Evolutionary conservation across 441 rosid species (phyloP), one percentile per base, ranked within the genome.

Genomic region (Arabidopsis hybrid): DNA sequence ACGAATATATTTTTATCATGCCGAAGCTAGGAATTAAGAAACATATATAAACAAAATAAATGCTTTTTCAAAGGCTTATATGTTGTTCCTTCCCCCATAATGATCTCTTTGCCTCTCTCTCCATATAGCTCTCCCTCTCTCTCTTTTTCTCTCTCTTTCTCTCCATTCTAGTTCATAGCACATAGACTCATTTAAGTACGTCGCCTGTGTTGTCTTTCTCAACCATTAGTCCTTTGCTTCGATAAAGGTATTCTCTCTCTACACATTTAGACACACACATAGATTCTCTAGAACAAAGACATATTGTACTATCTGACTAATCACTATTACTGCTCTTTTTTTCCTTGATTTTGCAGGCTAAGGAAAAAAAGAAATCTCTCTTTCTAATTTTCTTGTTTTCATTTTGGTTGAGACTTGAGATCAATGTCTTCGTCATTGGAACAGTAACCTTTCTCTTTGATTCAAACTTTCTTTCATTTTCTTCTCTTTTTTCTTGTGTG

Each of bases 131-230:
- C 52, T 56, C 52, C 49, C 2, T 34, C 2, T 14, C 16, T 21
- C 42, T 49, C 26, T 21, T 21, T 21, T 46, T 72, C 62, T 71
- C 63, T 53, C 63, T 74, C 58, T 42, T 32, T 40, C 58, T 58
- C 65, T 70, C 60, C 3, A 50, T 71, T 59, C 74, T 45, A 57
- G 40, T 70, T 75, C 80, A 82, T 57, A 80, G 80, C 77, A 71
- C 81, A 79, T 79, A 68, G 78, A 62, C 81, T 67, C 60, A 60
- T 78, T 72, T 75, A 68, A 74, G 79, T 83, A 82, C 79, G 77
- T 68, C 75, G 67, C 18, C 73, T 71, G 75, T 76, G 84, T 80
- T 84, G 91, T 84, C 86, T 80, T 83, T 84, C 89, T 84, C 93
- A 82, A 53, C 81, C 76, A 83, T 73, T 63, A 69, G 72, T 72